These are phyloP conservation scores for Suillus paluster DNA, from an alignment of 768 basidiomycete genomes.

Conservation along the genomic window DNA sequence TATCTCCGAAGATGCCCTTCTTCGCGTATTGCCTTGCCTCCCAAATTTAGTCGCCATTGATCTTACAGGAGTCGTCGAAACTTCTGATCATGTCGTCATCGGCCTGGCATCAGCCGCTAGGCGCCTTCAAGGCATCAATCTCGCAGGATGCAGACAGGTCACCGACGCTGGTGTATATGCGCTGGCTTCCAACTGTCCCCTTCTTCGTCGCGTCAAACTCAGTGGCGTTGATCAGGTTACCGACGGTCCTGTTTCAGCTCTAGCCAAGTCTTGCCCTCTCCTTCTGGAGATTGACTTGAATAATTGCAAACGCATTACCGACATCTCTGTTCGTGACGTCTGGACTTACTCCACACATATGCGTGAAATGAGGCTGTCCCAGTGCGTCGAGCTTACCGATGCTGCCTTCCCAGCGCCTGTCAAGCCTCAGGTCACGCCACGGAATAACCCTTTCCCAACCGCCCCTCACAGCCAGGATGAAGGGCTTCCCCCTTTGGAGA, in stretches of 20 bases:
- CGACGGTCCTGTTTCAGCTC: slow-evolving; percentile 71
- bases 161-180: slow-evolving; percentile 79
- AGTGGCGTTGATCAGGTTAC: slow-evolving; percentile 77
- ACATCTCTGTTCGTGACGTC: slow-evolving; percentile 78
- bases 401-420: slow-evolving; percentile 82
- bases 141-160: slow-evolving; percentile 80
- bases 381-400: slow-evolving; percentile 80
- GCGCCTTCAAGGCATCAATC: slow-evolving; percentile 90
- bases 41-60: slow-evolving; percentile 87
- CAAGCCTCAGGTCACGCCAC: slow-evolving; percentile 39
- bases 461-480: slow-evolving; percentile 38
- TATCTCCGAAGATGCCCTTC: slow-evolving; percentile 67
- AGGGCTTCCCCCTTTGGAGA: slow-evolving; percentile 67
- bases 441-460: slow-evolving; percentile 44
- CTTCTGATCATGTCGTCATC: slow-evolving; percentile 72
- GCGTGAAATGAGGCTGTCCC: slow-evolving; percentile 88
- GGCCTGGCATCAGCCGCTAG: slow-evolving; percentile 71
- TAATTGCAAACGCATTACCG: slow-evolving; percentile 77
- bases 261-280: slow-evolving; percentile 80
- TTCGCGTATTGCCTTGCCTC: slow-evolving; percentile 67
- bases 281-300: slow-evolving; percentile 95
- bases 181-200: slow-evolving; percentile 73
- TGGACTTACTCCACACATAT: slow-evolving; percentile 83
- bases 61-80: slow-evolving; percentile 70
- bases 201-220: slow-evolving; percentile 89